Evolutionary conservation across 2,329 filamentous ascomycete species (phyloP), one percentile per base, ranked within the genome.

Genomic region (Simplicillium aogashimaense): DNA sequence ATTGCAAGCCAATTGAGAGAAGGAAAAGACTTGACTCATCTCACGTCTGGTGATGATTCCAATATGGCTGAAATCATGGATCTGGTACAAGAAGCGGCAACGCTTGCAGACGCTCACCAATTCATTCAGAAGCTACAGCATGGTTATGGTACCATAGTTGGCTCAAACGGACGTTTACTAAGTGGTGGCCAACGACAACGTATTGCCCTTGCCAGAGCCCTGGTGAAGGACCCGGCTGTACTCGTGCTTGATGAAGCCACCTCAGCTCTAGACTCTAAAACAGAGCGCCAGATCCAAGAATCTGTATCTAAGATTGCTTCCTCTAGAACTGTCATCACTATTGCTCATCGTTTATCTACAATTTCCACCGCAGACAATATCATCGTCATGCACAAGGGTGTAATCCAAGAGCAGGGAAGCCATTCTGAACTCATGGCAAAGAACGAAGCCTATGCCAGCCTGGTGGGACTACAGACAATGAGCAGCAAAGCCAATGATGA

Each of bases 181-280:
- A 71, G 66, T 38, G 72, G 72, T 35, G 73, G 72, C 3, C 77
- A 82, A 50, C 65, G 74, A 17, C 78, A 82, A 50, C 66, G 78
- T 4, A 61, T 82, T 9, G 72, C 76, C 1, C 80, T 82, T 42
- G 77, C 78, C 1, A 66, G 78, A 15, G 74, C 72, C 32, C 76
- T 82, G 39, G 61, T 82, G 34, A 70, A 71, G 36, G 60, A 76
- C 45, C 75, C 80, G 2, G 65, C 67, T 4, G 78, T 84, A 35
- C 60, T 86, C 2, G 74, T 86, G 7, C 63, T 80, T 2, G 81
- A 84, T 46, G 80, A 84, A 57, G 79, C 79, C 1, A 84, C 80
- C 0, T 76, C 72, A 13, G 73, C 78, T 1, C 51, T 67, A 28
- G 61, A 66, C 29, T 56, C 59, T 2, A 51, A 47, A 28, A 50